phyloP scores from a whole-genome alignment of 148 eudicot species.

The Talinum fruticosum region DNA sequence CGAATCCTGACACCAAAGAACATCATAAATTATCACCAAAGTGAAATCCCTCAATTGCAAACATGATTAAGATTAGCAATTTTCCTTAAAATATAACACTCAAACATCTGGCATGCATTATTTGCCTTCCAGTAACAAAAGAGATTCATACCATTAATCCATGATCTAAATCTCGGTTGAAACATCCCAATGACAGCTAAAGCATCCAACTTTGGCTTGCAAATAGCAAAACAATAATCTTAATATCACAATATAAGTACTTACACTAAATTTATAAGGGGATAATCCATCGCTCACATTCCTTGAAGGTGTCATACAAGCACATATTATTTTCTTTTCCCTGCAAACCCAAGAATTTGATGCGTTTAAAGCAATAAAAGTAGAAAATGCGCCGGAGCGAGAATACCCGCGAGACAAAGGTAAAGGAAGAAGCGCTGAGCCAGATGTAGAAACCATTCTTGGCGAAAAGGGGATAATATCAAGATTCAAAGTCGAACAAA shows the following conservation, averaged over 20 bases:
- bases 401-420: constrained; percentile 25
- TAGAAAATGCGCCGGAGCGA: constrained; percentile 26
- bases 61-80: neutral
- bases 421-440: constrained; percentile 33
- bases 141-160: neutral
- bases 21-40: neutral
- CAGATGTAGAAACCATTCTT: constrained; percentile 38
- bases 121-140: neutral
- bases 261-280: constrained; percentile 41
- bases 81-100: neutral
- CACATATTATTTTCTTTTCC: constrained; percentile 38
- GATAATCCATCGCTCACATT: constrained; percentile 47
- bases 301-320: constrained; percentile 53
- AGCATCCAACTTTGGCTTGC: neutral
- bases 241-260: neutral
- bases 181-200: neutral
- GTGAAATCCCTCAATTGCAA: neutral
- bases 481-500: neutral
- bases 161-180: constrained; percentile 2
- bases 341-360: constrained; percentile 20
- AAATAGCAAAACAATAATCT: neutral
- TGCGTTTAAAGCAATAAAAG: constrained; percentile 17
- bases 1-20: constrained; percentile 41
- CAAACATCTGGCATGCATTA: constrained; percentile 3
- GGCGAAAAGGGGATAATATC: neutral